Evolutionary conservation across 2,329 filamentous ascomycete species (phyloP).

Genomic region (Alternaria hordeiaustralica): DNA sequence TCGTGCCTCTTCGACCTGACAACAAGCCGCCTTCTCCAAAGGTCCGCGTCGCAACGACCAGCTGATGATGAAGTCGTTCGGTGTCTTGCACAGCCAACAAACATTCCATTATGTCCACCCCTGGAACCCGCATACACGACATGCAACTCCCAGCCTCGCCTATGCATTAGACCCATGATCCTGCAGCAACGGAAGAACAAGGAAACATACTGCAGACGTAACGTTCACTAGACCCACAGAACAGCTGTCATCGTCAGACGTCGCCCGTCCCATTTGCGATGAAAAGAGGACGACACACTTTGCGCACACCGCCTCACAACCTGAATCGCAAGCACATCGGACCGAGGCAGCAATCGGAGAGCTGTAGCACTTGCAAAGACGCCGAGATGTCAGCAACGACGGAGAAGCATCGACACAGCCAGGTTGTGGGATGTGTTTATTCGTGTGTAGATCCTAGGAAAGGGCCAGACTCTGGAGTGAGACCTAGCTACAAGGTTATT

Average conservation of each 20-base stretch:
- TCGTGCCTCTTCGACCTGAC: not conserved
- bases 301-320: slow-evolving; percentile 1
- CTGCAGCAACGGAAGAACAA: slow-evolving; percentile 1
- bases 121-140: slow-evolving; percentile 13
- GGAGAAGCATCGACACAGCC: not conserved
- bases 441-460: not conserved
- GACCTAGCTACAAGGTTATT: not conserved
- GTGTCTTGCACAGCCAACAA: not conserved
- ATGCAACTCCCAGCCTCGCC: slow-evolving; percentile 10
- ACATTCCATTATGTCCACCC: slow-evolving; percentile 10
- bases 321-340: not conserved
- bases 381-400: not conserved
- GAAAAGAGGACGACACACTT: not conserved
- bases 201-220: not conserved
- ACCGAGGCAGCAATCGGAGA: not conserved
- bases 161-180: slow-evolving; percentile 4
- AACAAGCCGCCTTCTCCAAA: not conserved
- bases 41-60: not conserved
- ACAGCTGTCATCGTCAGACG: not conserved
- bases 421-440: not conserved
- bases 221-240: not conserved
- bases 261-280: not conserved
- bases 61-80: not conserved
- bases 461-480: not conserved
- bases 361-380: not conserved